A percentile compares a stretch with the other conserved stretches of the same genome.
These are phyloP conservation scores for Alternaria gansuensis DNA, from an alignment of 2,329 filamentous ascomycete species.

Conservation along the genomic window DNA sequence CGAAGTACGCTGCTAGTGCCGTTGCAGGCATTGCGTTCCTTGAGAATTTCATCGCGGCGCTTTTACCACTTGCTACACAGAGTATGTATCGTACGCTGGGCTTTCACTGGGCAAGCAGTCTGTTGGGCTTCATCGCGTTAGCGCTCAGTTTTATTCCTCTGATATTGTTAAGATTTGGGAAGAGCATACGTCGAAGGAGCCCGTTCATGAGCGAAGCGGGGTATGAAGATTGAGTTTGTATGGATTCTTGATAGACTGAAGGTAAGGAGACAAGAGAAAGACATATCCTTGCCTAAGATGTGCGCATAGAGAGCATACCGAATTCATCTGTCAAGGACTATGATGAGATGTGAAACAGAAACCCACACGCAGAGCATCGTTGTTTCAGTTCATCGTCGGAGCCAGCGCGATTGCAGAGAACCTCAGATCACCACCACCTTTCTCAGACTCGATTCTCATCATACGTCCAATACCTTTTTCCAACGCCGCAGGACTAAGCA, in stretches of 20 bases:
- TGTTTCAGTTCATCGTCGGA: not conserved
- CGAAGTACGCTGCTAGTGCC: conserved; percentile 60
- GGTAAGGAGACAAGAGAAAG: not conserved
- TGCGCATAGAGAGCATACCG: not conserved
- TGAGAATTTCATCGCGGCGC: conserved; percentile 60
- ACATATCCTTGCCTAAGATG: not conserved
- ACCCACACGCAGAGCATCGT: not conserved
- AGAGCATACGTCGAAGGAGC: conserved; percentile 51
- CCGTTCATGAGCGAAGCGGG: conserved; percentile 52
- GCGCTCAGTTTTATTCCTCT: conserved; percentile 57
- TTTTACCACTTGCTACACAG: conserved; percentile 59
- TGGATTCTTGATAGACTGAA: not conserved
- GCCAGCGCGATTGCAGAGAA: conserved; percentile 59
- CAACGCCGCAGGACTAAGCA: conserved; percentile 55
- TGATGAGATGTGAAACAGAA: not conserved
- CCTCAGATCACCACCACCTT: conserved; percentile 51
- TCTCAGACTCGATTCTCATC: conserved; percentile 50
- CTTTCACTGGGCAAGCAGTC: conserved; percentile 60
- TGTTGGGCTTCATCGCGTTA: conserved; percentile 58
- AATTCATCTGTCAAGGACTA: not conserved
- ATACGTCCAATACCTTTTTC: conserved; percentile 54
- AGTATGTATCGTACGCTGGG: conserved; percentile 60
- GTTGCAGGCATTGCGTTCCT: conserved; percentile 60
- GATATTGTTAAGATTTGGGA: conserved; percentile 56
- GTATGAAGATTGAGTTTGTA: conserved; percentile 11